Evolutionary conservation across 441 rosid species (phyloP), one percentile per base, ranked within the genome.

Genomic region (Breynia disticha): DNA sequence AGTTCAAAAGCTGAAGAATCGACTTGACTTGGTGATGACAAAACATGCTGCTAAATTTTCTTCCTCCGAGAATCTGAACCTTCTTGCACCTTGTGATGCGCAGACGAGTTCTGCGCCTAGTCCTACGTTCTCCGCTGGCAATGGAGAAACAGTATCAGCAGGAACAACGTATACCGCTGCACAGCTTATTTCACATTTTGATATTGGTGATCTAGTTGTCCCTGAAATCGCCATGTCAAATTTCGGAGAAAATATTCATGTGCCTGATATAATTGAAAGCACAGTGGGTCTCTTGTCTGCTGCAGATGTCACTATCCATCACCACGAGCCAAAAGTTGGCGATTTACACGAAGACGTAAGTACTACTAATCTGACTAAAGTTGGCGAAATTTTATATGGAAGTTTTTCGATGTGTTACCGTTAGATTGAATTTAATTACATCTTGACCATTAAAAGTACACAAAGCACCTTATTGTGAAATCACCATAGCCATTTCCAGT

Each of bases 191-290:
- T 32, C 76, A 32, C 83, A 65, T 15, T 83, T 70, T 48, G 81
- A 78, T 63, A 70, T 79, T 13, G 84, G 73, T 17, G 88, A 84
- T 51, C 69, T 84, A 32, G 80, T 70, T 49, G 46, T 81, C 65
- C 82, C 95, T 13, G 89, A 81, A 56, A 75, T 78, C 60, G 79
- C 75, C 17, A 56, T 73, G 22, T 82, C 83, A 11, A 81, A 79
- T 71, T 80, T 70, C 50, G 83, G 77, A 38, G 87, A 81, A 54
- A 83, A 76, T 52, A 56, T 81, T 68, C 84, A 84, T 49, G 81
- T 84, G 16, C 95, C 98, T 19, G 97, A 93, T 56, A 85, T 88
- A 60, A 86, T 93, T 19, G 98, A 93, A 75, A 88, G 97, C 68
- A 93, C 88, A 16, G 90, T 76, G 1, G 96, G 97, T 60, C 63